These are phyloP conservation scores for Gentiana straminea DNA, from an alignment of 257 asterid genomes.

Conservation along the genomic window DNA sequence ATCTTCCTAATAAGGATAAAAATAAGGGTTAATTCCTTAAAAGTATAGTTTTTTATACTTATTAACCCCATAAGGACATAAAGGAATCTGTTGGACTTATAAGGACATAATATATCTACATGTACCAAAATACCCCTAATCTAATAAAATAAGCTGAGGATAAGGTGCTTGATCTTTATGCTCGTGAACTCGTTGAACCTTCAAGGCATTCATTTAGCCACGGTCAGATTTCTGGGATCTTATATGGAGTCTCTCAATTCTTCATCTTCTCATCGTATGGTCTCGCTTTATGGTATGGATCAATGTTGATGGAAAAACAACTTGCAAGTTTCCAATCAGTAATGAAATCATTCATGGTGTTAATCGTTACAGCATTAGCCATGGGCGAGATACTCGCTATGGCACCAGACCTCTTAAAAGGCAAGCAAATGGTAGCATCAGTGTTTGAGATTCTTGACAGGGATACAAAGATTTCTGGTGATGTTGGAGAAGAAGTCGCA, in stretches of 20 bases:
- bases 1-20: no score
- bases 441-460: conserved; percentile 84
- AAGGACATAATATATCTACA: no score
- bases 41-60: no score
- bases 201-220: conserved; percentile 66
- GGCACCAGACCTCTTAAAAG: conserved; percentile 97
- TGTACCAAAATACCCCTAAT: no score
- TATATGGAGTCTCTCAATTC: conserved; percentile 86
- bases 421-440: conserved; percentile 83
- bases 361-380: conserved; percentile 82
- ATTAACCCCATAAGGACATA: no score
- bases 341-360: conserved; percentile 84
- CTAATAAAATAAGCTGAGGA: no score
- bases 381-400: conserved; percentile 98
- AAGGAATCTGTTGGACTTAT: no score
- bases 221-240: conserved; percentile 91
- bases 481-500: conserved; percentile 66
- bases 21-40: no score
- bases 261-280: conserved; percentile 93
- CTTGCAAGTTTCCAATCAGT: conserved; percentile 71
- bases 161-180: conserved; percentile 67
- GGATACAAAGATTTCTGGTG: conserved; percentile 50
- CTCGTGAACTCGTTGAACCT: conserved; percentile 69
- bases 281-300: conserved; percentile 95
- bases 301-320: conserved; percentile 76